Evolutionary conservation across 2,329 filamentous ascomycete genomes (phyloP).

Genomic region (Pseudogymnoascus sp.): DNA sequence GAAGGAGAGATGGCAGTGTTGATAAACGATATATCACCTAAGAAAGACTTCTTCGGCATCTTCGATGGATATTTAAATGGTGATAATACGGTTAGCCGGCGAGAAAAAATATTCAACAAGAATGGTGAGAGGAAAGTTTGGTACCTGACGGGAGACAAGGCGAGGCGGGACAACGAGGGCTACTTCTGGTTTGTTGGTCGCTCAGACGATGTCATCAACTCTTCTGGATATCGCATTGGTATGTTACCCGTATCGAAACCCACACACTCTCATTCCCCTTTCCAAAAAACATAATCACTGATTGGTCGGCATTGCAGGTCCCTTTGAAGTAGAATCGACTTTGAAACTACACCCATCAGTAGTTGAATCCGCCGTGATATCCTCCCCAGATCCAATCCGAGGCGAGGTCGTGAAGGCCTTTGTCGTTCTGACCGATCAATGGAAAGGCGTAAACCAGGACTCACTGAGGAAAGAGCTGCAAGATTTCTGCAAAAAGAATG

Average conservation of each 20-base stretch:
- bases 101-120: constrained; percentile 5
- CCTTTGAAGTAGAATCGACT: constrained; percentile 35
- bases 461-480: constrained; percentile 29
- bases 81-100: neutral
- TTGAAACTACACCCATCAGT: constrained; percentile 32
- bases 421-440: constrained; percentile 28
- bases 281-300: neutral
- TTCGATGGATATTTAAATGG: constrained; percentile 15
- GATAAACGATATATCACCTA: constrained; percentile 13
- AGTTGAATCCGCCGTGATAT: constrained; percentile 33
- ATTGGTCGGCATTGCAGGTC: constrained; percentile 20
- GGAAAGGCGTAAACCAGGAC: constrained; percentile 15
- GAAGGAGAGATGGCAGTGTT: constrained; percentile 33
- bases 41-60: constrained; percentile 14
- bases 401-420: constrained; percentile 35
- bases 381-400: constrained; percentile 29
- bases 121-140: constrained; percentile 8
- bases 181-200: constrained; percentile 31
- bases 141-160: constrained; percentile 32
- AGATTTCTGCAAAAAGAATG: constrained; percentile 32
- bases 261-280: too few relatives aligned
- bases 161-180: constrained; percentile 26
- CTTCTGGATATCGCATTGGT: constrained; percentile 32
- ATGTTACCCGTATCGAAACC: constrained; percentile 1
- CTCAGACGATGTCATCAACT: constrained; percentile 33